Evolutionary conservation across 2,329 filamentous ascomycete species (phyloP).

Genomic region (Colletotrichum liriopes): DNA sequence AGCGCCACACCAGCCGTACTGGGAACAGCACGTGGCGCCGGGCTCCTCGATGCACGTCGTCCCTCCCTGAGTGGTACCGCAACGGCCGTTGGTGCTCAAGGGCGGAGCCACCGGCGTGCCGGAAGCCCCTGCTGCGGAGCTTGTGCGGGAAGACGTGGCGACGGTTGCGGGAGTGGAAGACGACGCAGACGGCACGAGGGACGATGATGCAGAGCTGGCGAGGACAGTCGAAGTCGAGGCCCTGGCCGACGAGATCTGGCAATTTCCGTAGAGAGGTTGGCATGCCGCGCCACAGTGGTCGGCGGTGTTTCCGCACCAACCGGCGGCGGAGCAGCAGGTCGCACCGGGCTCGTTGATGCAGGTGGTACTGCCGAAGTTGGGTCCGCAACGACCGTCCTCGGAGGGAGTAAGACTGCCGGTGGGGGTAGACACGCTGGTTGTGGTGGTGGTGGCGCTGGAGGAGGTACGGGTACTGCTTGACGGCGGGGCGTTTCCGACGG

Average conservation of each 20-base stretch:
- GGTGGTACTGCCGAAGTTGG: conserved; percentile 45
- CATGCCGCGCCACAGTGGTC: conserved; percentile 59
- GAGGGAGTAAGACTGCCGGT: conserved; percentile 40
- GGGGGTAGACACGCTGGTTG: conserved; percentile 16
- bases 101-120: conserved; percentile 24
- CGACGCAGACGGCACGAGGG: not conserved
- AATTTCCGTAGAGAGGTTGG: conserved; percentile 51
- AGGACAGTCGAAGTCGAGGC: conserved; percentile 5
- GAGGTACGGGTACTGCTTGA: conserved; percentile 14
- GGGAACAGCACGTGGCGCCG: conserved; percentile 43
- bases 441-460: conserved; percentile 15
- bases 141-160: conserved; percentile 7
- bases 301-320: conserved; percentile 57
- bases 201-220: not conserved
- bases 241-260: conserved; percentile 16
- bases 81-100: conserved; percentile 46
- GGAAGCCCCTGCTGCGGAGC: conserved; percentile 8
- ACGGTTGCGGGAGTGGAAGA: conserved; percentile 11
- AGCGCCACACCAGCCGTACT: conserved; percentile 46
- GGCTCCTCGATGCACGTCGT: conserved; percentile 45
- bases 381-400: conserved; percentile 50
- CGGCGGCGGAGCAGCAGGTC: conserved; percentile 50
- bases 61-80: conserved; percentile 45
- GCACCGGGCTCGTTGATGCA: conserved; percentile 45
- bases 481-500: conserved; percentile 43